Base-by-base conservation (phyloP, 176 grass and related monocot species). In the Microstegium vimineum region DNA sequence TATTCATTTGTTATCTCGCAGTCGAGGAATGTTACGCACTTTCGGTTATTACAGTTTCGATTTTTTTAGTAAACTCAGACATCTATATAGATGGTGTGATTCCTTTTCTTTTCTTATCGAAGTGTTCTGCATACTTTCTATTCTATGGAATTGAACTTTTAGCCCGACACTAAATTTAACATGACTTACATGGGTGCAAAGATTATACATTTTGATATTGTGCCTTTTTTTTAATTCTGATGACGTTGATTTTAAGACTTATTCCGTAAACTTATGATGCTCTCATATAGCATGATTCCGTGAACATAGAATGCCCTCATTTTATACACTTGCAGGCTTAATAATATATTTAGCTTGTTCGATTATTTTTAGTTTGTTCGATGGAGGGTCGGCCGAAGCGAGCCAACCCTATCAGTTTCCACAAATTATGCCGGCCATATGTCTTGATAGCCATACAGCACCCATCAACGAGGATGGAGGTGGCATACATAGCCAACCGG, bases 361-460 rank as follows among this genome's bases (percentile, higher is more conserved):
- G 0, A 10, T 15, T n/a, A n/a, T n/a, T 43, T 45, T 45, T 14
- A 1, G 12, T 45, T 41, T 7, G 0, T 0, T 8, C 8, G 0
- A 10, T 15, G 64, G 37, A 94, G 92, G 93, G 89, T 95, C 92
- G 87, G 93, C 96, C 93, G 36, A 26, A 78, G 64, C 90, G 69
- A 94, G 93, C 96, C 93, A 94, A 95, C 91, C 91, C 91, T 88
- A 90, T 18, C 0, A 0, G 0, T 66, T 79, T 51, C 85, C 83
- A 99, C 52, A 94, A 95, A 99, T 94, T 99, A 73, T 94, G 89
- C 81, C 93, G 72, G 93, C 96, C 89, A 99, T 95, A 99, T 99
- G 96, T 93, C 96, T 95, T 95, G 93, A 95, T 94, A 89, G 76
- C 93, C 96, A 94, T 99, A 95, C 96, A 83, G 91, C 96, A 90